Evolutionary conservation across 2,329 filamentous ascomycete genomes (phyloP).

Genomic region (Clonostachys rosea): DNA sequence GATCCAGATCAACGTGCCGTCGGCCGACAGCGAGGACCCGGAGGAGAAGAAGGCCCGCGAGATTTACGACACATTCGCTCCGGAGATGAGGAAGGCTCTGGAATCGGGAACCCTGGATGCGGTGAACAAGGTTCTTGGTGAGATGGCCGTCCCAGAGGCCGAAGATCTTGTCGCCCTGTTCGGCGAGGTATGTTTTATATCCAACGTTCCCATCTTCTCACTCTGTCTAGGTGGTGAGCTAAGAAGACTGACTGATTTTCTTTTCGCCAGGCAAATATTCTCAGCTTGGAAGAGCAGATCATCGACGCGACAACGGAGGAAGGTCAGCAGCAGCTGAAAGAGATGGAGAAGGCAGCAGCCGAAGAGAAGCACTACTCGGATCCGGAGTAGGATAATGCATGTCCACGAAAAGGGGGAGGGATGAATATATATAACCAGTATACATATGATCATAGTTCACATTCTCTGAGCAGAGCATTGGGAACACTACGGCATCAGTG

Average conservation of each 20-base stretch:
- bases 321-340: slow-evolving; percentile 71
- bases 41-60: slow-evolving; percentile 59
- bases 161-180: slow-evolving; percentile 80
- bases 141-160: slow-evolving; percentile 84
- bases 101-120: slow-evolving; percentile 81
- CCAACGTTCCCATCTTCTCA: neutral
- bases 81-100: slow-evolving; percentile 76
- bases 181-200: slow-evolving; percentile 50
- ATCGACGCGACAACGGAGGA: slow-evolving; percentile 93
- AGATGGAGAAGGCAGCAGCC: slow-evolving; percentile 55
- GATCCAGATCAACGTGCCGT: slow-evolving; percentile 82
- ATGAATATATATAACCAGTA: neutral
- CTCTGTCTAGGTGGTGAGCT: neutral
- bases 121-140: slow-evolving; percentile 58
- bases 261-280: slow-evolving; percentile 64
- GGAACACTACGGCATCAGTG: too few relatives aligned
- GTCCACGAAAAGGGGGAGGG: neutral
- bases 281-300: slow-evolving; percentile 88
- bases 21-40: slow-evolving; percentile 61
- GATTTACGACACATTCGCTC: slow-evolving; percentile 80
- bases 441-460: too few relatives aligned
- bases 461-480: too few relatives aligned
- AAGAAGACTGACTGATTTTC: slow-evolving; percentile 9
- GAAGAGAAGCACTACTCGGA: slow-evolving; percentile 20
- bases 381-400: slow-evolving; percentile 28